Conservation (phyloP, 2,329 filamentous ascomycete genomes). For the Sporothrix brasiliensis region DNA sequence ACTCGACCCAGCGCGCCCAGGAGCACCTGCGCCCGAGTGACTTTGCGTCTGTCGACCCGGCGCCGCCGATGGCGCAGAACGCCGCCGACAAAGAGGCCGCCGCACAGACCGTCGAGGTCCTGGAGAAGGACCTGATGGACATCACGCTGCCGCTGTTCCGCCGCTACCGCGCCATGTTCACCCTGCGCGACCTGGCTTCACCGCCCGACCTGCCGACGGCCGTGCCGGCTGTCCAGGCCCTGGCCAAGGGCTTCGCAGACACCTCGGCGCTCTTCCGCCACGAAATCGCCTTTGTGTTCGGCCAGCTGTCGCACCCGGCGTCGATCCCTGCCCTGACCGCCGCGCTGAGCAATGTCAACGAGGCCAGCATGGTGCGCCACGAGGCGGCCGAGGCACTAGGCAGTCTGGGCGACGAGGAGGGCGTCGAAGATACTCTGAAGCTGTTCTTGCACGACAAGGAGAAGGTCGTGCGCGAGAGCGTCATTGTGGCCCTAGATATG, state of each 20-base stretch:
- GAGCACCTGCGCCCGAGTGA: slow-evolving; percentile 77
- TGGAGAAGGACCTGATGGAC: slow-evolving; percentile 79
- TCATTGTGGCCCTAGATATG: slow-evolving; percentile 96
- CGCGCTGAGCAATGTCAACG: slow-evolving; percentile 74
- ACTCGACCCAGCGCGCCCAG: slow-evolving; percentile 67
- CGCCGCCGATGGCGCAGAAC: slow-evolving; percentile 78
- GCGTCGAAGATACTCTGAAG: slow-evolving; percentile 83
- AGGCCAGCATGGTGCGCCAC: slow-evolving; percentile 95
- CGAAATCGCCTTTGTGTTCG: slow-evolving; percentile 97
- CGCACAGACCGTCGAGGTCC: slow-evolving; percentile 54
- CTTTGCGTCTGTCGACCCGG: slow-evolving; percentile 93
- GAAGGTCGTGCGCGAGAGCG: slow-evolving; percentile 89
- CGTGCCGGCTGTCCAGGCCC: slow-evolving; percentile 79
- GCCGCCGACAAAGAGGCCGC: slow-evolving; percentile 39
- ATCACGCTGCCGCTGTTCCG: slow-evolving; percentile 79
- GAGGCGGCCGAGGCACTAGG: slow-evolving; percentile 96
- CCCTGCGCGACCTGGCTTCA: slow-evolving; percentile 89
- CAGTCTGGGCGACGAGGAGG: slow-evolving; percentile 88
- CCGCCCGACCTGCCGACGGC: slow-evolving; percentile 90
- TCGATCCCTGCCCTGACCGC: slow-evolving; percentile 86
- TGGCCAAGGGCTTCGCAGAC: slow-evolving; percentile 84
- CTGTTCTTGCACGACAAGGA: slow-evolving; percentile 87
- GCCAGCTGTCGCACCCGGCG: slow-evolving; percentile 93
- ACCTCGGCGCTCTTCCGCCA: slow-evolving; percentile 92
- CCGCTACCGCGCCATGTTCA: slow-evolving; percentile 97